phyloP scores from a whole-genome alignment of 768 basidiomycete species.

The Rossbeevera mucosa region DNA sequence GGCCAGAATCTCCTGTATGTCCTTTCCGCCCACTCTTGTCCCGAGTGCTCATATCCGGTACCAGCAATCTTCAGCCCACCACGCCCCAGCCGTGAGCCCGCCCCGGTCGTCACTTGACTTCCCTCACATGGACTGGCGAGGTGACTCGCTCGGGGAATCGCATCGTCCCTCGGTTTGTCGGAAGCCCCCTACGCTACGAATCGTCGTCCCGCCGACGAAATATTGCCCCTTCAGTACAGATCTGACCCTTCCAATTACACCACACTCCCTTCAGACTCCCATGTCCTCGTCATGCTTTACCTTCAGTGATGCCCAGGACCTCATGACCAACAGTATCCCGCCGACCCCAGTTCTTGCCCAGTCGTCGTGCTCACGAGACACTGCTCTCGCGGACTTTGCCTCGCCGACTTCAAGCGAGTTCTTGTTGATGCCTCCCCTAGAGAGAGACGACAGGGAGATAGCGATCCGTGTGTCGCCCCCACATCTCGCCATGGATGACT shows the following conservation, averaged over 20 bases:
- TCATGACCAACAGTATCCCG: conserved; percentile 3
- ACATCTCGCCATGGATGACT: conserved; percentile 2
- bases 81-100: conserved; percentile 2
- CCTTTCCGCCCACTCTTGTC: not conserved
- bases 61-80: not conserved
- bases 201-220: conserved; percentile 31
- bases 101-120: not conserved
- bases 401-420: conserved; percentile 29
- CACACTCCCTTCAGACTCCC: conserved; percentile 23
- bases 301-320: conserved; percentile 16
- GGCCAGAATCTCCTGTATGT: conserved; percentile 22
- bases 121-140: conserved; percentile 17
- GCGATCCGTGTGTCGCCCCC: conserved; percentile 12
- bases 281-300: conserved; percentile 27
- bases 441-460: conserved; percentile 7
- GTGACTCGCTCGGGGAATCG: conserved; percentile 15
- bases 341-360: conserved; percentile 7
- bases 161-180: conserved; percentile 5
- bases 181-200: conserved; percentile 25
- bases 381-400: conserved; percentile 12
- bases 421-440: conserved; percentile 23
- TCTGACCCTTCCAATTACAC: conserved; percentile 28
- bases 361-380: conserved; percentile 4
- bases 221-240: conserved; percentile 33
- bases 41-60: not conserved